Conservation (phyloP, 2,329 filamentous ascomycete species). For the Fusarium metavorans region DNA sequence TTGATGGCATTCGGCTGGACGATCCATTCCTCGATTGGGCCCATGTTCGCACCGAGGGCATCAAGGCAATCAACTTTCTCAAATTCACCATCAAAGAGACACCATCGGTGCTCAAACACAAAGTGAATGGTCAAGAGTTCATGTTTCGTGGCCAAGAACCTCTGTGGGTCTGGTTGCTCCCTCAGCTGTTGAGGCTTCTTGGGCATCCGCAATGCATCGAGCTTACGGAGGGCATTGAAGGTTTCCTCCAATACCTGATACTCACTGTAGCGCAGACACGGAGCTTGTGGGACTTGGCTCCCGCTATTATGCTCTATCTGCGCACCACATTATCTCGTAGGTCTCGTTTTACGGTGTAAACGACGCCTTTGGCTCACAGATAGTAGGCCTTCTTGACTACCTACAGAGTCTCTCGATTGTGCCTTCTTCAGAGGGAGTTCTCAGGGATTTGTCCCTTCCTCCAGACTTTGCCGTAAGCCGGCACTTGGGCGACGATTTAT, state of each 20-base stretch:
- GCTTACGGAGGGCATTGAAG: conserved; percentile 64
- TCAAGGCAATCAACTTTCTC: conserved; percentile 83
- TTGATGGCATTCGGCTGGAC: conserved; percentile 76
- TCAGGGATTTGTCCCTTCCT: conserved; percentile 53
- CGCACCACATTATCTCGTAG: conserved; percentile 61
- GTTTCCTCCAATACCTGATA: conserved; percentile 64
- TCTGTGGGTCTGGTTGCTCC: conserved; percentile 75
- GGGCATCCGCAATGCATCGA: conserved; percentile 63
- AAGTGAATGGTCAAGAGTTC: conserved; percentile 54
- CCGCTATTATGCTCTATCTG: conserved; percentile 61
- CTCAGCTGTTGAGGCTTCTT: conserved; percentile 67
- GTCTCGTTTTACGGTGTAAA: conserved; percentile 29
- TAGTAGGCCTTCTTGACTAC: conserved; percentile 49
- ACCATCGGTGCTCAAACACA: conserved; percentile 72
- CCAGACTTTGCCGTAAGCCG: conserved; percentile 52
- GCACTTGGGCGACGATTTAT: conserved; percentile 46
- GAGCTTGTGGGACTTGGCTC: conserved; percentile 61
- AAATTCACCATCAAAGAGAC: conserved; percentile 80
- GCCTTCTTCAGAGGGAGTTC: conserved; percentile 44
- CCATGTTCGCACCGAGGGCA: conserved; percentile 68
- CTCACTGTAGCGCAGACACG: conserved; percentile 57
- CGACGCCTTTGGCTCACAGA: neutral
- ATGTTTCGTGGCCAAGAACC: conserved; percentile 69
- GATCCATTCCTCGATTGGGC: conserved; percentile 74
- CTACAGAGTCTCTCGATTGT: conserved; percentile 49